phyloP scores from a whole-genome alignment of 441 rosid species.

The Erodium texanum region DNA sequence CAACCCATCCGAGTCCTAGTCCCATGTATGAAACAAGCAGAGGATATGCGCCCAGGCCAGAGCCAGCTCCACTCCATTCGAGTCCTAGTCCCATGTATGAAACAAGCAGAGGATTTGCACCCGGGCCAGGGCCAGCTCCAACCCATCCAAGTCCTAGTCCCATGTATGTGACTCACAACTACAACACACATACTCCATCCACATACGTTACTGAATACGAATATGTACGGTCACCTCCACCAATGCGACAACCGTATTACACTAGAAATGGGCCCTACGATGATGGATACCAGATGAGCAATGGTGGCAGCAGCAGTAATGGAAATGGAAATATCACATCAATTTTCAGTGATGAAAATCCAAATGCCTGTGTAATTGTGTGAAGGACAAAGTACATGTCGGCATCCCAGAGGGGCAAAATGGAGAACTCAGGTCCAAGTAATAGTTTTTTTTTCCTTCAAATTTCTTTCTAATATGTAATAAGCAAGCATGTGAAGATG shows the following conservation, averaged over 20 bases:
- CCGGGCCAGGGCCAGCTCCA: conserved; percentile 22
- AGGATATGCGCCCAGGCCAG: background rate
- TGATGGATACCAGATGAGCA: conserved; percentile 27
- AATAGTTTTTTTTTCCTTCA: conserved; percentile 15
- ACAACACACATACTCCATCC: conserved; percentile 52
- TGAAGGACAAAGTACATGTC: conserved; percentile 14
- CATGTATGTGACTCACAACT: conserved; percentile 41
- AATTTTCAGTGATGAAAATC: conserved; percentile 68
- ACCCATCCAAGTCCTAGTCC: conserved; percentile 13
- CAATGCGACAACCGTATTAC: conserved; percentile 22
- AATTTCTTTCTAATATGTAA: conserved; percentile 23
- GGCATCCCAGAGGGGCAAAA: background rate
- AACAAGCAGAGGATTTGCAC: conserved; percentile 26
- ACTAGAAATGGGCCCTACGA: conserved; percentile 20
- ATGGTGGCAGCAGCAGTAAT: conserved; percentile 3
- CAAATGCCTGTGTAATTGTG: conserved; percentile 52
- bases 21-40: background rate
- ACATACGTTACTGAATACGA: conserved; percentile 54
- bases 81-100: background rate
- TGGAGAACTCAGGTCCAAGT: conserved; percentile 16
- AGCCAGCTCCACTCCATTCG: background rate
- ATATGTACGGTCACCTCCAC: conserved; percentile 25
- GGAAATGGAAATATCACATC: conserved; percentile 47
- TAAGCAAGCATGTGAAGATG: too few relatives aligned
- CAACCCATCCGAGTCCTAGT: background rate